These are phyloP conservation scores for Euphorbia celastroides DNA, from an alignment of 441 rosid genomes.

Conservation along the genomic window DNA sequence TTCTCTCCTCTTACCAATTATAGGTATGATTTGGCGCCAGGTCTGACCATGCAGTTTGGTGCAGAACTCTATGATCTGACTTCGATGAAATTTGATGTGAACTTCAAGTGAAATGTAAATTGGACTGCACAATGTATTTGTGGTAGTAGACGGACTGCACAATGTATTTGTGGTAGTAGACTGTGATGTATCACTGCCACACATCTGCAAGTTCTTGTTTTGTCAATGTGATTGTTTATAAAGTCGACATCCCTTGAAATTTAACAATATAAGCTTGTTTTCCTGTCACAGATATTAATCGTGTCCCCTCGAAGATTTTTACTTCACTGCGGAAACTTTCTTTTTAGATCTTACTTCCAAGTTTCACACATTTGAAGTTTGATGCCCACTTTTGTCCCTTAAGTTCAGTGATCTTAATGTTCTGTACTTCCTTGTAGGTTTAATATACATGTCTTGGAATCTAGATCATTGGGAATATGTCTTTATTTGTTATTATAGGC, in stretches of 20 bases:
- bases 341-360: background rate
- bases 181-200: background rate
- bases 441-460: background rate
- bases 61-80: conserved; percentile 1
- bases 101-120: background rate
- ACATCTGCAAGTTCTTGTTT: background rate
- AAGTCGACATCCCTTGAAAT: background rate
- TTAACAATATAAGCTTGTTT: background rate
- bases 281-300: background rate
- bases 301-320: background rate
- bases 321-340: background rate
- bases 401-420: background rate
- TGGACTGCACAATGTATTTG: background rate
- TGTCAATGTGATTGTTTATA: background rate
- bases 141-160: background rate
- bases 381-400: background rate
- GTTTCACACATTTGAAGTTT: background rate
- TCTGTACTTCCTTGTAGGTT: background rate
- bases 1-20: conserved; percentile 77
- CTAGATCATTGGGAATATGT: background rate
- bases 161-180: background rate
- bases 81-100: conserved; percentile 1
- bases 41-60: conserved; percentile 2
- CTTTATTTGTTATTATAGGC: background rate
- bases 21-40: conserved; percentile 36